A percentile compares a stretch with the other conserved stretches of the same genome.
Evolutionary conservation across 306 rosid species (phyloP).

Genomic region (Quercus robur): DNA sequence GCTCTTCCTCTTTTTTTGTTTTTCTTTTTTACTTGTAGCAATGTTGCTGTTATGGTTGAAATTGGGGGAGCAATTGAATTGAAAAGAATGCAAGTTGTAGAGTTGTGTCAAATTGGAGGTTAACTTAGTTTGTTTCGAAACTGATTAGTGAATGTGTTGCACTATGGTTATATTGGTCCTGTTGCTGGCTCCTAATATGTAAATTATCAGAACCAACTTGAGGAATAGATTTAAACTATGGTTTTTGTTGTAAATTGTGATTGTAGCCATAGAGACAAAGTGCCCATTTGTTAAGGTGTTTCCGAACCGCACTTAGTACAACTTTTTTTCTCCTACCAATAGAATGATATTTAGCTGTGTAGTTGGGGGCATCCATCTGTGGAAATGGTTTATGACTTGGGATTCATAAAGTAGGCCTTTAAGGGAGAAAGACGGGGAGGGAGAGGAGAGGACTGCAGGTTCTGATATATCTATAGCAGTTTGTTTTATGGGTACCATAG

Average conservation of each 20-base stretch:
- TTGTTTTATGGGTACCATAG: not conserved
- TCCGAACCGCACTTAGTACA: accelerated
- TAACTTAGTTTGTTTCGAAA: not conserved
- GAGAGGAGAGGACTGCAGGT: not conserved
- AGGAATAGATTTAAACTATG: not conserved
- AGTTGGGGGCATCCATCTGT: not conserved
- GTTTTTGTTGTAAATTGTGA: not conserved
- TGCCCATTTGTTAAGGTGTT: not conserved
- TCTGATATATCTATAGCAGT: not conserved
- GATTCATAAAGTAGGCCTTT: not conserved
- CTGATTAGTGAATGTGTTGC: not conserved
- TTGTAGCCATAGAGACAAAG: not conserved
- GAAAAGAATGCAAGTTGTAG: not conserved
- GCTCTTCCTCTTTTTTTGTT: not conserved
- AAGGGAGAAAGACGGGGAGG: not conserved
- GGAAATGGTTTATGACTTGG: not conserved
- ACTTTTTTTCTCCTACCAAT: too few species aligned
- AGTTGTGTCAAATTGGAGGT: not conserved
- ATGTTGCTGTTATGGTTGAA: not conserved
- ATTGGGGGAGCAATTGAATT: not conserved
- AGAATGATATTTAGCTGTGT: not conserved
- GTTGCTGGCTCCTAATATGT: not conserved
- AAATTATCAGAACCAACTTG: not conserved
- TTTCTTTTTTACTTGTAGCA: not conserved
- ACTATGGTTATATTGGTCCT: not conserved